These are phyloP conservation scores for Macrophomina phaseolina DNA, from an alignment of 2,329 filamentous ascomycete species.

Conservation along the genomic window DNA sequence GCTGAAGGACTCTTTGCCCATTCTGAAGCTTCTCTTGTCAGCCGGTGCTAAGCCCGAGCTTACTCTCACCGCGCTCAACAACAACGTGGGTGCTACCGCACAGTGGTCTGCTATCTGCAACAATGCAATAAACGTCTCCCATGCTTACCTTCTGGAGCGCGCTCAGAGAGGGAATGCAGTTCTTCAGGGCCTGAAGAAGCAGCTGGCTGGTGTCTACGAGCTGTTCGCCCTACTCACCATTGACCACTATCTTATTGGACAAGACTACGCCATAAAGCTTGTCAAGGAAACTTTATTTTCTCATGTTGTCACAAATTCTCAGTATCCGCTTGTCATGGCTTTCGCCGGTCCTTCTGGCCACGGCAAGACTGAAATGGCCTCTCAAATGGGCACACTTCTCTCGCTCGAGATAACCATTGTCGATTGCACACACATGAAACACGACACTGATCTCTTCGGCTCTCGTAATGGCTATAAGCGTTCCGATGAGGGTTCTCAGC, in stretches of 20 bases:
- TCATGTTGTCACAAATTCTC: constrained; percentile 38
- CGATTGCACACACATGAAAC: constrained; percentile 48
- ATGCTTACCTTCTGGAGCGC: constrained; percentile 16
- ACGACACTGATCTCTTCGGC: constrained; percentile 52
- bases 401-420: constrained; percentile 45
- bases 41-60: neutral
- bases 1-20: neutral
- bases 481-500: constrained; percentile 44
- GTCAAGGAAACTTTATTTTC: constrained; percentile 38
- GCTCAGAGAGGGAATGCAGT: neutral
- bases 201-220: constrained; percentile 25
- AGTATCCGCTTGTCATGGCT: constrained; percentile 42
- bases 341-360: constrained; percentile 57
- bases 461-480: constrained; percentile 43
- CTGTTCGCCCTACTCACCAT: constrained; percentile 37
- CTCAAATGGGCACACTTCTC: constrained; percentile 49
- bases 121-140: neutral
- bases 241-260: constrained; percentile 46
- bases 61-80: neutral
- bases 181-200: neutral
- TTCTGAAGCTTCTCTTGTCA: constrained; percentile 15
- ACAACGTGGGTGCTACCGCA: neutral
- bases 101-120: neutral
- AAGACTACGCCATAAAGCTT: constrained; percentile 36
- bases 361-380: constrained; percentile 57